These are phyloP conservation scores for Chromosphaera perkinsii DNA, from an alignment of 208 protist genomes.

Conservation along the genomic window DNA sequence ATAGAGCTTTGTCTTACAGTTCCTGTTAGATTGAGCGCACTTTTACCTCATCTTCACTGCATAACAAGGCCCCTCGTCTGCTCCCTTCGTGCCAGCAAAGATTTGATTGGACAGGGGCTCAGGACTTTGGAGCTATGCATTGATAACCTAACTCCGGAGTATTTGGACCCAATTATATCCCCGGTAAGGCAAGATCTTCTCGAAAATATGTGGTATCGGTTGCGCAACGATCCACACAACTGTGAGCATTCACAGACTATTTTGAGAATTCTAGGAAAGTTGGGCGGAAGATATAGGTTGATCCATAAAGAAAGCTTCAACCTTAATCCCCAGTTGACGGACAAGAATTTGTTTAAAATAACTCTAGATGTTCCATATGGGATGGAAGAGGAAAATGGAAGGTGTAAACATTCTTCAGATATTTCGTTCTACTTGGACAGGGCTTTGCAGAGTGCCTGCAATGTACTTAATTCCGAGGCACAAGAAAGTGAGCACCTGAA, in stretches of 20 bases:
- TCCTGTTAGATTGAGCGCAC: conserved; percentile 56
- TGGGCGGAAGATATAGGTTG: conserved; percentile 65
- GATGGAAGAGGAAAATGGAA: too few relatives aligned
- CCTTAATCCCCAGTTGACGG: too few relatives aligned
- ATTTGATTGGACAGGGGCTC: conserved; percentile 44
- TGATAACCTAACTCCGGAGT: conserved; percentile 56
- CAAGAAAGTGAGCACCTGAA: too few relatives aligned
- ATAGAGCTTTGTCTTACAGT: conserved; percentile 70
- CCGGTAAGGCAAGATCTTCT: conserved; percentile 51
- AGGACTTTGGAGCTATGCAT: conserved; percentile 55
- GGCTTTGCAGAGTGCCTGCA: too few relatives aligned
- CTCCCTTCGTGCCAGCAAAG: conserved; percentile 40
- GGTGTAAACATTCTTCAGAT: too few relatives aligned
- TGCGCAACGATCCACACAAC: conserved; percentile 35
- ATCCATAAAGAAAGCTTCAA: too few relatives aligned
- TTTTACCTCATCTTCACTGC: conserved; percentile 61
- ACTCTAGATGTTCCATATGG: too few relatives aligned
- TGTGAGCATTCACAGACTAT: conserved; percentile 38
- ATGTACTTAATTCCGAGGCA: too few relatives aligned
- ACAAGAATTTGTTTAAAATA: too few relatives aligned
- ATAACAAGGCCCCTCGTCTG: conserved; percentile 63
- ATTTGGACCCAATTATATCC: conserved; percentile 50
- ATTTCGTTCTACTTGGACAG: too few relatives aligned
- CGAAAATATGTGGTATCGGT: conserved; percentile 42
- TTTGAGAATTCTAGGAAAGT: conserved; percentile 67